Base-by-base conservation (phyloP, 768 basidiomycete genomes). In the Artomyces pyxidatus region DNA sequence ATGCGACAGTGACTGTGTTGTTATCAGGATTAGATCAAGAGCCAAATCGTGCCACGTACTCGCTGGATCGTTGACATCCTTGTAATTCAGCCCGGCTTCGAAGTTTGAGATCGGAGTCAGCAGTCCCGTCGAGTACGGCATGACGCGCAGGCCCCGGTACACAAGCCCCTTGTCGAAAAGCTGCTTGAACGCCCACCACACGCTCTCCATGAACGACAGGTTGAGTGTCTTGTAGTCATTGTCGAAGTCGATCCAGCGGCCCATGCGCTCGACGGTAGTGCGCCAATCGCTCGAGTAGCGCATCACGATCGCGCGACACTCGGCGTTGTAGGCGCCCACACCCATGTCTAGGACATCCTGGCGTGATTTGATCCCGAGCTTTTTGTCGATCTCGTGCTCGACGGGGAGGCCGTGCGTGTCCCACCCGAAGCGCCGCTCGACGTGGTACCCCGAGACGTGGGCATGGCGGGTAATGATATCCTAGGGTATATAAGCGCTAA, bases 171-270 rank as follows among this genome's bases (percentile, higher is more conserved):
- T 95, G 61, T 92, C 80, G 76, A 84, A 95, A n/a, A 99, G 77
- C 63, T 93, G 83, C 46, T 80, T 74, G 67, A 99, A 99, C 8
- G 90, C 96, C 96, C 96, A 99, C 96, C 96, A 99, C 10, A 96
- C 90, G 41, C 83, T 85, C 73, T 99, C 96, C 96, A 99, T 98
- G 66, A 89, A 99, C 8, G 82, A 71, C 6, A 82, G 67, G 60
- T 98, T 92, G 54, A 98, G 77, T 14, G 96, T 99, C 74, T 97
- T 98, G 74, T 99, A 99, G 60, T 97, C 96, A 59, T 97, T 89
- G 67, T 99, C 96, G 59, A 99, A 99, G 68, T 99, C 96, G 69
- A 99, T 98, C 96, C 96, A 99, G 54, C 96, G 83, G 28, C 95
- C 96, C 86, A 98, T 94, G 55, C 96, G 82, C 67, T 96, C 94